Conservation (phyloP, 2,329 filamentous ascomycete genomes). For the Ophiostoma sp. region DNA sequence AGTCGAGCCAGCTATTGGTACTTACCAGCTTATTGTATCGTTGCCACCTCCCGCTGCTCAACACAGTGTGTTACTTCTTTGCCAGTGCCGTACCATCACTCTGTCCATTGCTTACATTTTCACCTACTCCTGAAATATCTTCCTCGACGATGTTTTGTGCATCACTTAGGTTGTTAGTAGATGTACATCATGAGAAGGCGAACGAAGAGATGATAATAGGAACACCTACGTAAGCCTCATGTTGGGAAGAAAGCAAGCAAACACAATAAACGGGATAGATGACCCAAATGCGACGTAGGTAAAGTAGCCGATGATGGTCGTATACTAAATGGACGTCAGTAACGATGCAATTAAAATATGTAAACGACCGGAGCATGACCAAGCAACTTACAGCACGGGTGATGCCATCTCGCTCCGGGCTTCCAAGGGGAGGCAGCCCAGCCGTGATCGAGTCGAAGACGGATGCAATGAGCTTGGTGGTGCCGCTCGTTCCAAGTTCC, state of each 20-base stretch:
- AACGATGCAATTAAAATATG: background rate
- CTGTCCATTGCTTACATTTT: too few species aligned
- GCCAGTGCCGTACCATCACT: too few species aligned
- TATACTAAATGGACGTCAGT: slow-evolving; percentile 21
- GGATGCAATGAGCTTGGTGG: slow-evolving; percentile 37
- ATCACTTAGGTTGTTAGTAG: background rate
- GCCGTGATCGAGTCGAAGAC: slow-evolving; percentile 50
- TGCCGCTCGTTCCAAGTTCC: slow-evolving; percentile 39
- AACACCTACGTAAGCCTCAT: slow-evolving; percentile 21
- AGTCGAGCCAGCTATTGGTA: too few species aligned
- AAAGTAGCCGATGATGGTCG: slow-evolving; percentile 33
- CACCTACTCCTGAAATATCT: background rate
- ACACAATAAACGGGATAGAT: slow-evolving; percentile 30
- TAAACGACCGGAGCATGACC: background rate
- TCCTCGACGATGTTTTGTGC: background rate
- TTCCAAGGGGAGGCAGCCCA: slow-evolving; percentile 43
- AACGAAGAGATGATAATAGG: background rate
- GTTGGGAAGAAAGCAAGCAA: slow-evolving; percentile 32
- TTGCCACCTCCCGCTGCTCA: too few species aligned
- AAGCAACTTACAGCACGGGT: slow-evolving; percentile 21
- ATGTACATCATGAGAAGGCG: background rate
- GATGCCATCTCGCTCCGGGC: slow-evolving; percentile 43
- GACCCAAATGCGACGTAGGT: slow-evolving; percentile 34
- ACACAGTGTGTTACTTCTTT: too few species aligned
- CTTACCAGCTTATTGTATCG: too few species aligned